Base-by-base conservation (phyloP, 2,329 filamentous ascomycete genomes). In the Lachnum nothofagi region DNA sequence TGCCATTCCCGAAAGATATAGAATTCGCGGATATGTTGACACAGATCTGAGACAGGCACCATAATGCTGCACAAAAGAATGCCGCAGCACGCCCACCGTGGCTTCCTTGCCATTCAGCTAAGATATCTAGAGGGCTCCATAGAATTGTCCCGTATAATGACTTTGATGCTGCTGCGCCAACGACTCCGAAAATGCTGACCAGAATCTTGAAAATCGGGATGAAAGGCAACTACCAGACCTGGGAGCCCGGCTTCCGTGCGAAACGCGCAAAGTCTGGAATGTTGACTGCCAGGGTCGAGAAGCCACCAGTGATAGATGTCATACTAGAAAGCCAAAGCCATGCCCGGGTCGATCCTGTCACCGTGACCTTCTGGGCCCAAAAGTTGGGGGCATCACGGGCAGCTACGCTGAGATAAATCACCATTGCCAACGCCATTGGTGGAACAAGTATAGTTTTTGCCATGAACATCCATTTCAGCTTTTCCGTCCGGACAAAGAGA, bases 391-490 rank as follows among this genome's bases (percentile, higher is more conserved):
- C 45, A 37, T 45, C 40, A 10, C 38, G 22, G 4, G 46, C 52
- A 17, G 41, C 43, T 3, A 46, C 41, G 19, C 27, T 33, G 1
- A 49, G 16, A 19, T 48, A 52, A n/a, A 45, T 44, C 12, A 52
- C 38, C 46, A 50, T 49, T 8, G 23, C 43, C 4, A 52, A 35
- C 14, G 46, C 52, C 43, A 48, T 51, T 16, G 45, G 41, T 16
- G 44, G 53, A 8, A 48, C 47, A 1, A 53, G 25, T 16, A 72
- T 53, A 0, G 71, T 60, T 63, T 77, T 77, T 53, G 73, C 51
- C 41, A 75, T 69, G 57, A 79, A 78, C 47, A 79, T 57, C 62
- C 69, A 76, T 39, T 72, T 67, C 14, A 80, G 66, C 46, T 71
- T 48, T 22, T 48, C 29, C 3, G 45, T 43, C 29, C 75, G 75